Evolutionary conservation across 179 eudicot species (phyloP), one percentile per base, ranked within the genome.

Genomic region (Carnegiea gigantea): DNA sequence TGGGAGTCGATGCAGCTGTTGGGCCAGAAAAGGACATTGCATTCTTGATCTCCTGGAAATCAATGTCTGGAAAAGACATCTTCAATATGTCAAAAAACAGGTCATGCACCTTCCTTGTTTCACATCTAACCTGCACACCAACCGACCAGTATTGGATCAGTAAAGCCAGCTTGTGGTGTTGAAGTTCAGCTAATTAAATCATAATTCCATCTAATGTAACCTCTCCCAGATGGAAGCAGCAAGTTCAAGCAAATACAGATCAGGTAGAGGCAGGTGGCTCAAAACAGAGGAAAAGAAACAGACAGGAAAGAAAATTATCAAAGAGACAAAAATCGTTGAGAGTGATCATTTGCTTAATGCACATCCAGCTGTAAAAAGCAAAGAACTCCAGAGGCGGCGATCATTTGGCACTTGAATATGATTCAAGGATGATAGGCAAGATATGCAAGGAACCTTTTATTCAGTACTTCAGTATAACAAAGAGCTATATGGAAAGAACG

Each of bases 101-200:
- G 75, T 93, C 95, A 67, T 96, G 99, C 72, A 96, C 97, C 82
- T 96, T 94, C 85, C 88, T 92, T 78, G 98, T 98, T 87, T 96
- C 99, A 49, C 91, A 86, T 81, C 93, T 90, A 86, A 92, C 99
- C 99, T 96, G 89, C 79, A 83, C 80, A 81, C 48, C 75, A 74
- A 78, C 68, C 72, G 72, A 43, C 17, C 81, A 60, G 43, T 12
- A 4, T 30, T 65, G 33, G 51, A 9, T 73, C 78, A 46, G 79
- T 64, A 24, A 46, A 12, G 49, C 26, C 10, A 33, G 44, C 20
- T 9, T 36, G 21, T 30, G 40, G 18, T 11, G 8, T 4, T 60
- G 21, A 21, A 36, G 17, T 36, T 64, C 30, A 26, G 17, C 36
- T 44, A 75, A n/a, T 28, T n/a, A 21, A 48, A 74, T 40, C 62